Percentiles rank a stretch among this genome's conserved stretches.
These are phyloP conservation scores for Cyberlindnera euphorbiae DNA, from an alignment of 805 yeast species.

Conservation along the genomic window DNA sequence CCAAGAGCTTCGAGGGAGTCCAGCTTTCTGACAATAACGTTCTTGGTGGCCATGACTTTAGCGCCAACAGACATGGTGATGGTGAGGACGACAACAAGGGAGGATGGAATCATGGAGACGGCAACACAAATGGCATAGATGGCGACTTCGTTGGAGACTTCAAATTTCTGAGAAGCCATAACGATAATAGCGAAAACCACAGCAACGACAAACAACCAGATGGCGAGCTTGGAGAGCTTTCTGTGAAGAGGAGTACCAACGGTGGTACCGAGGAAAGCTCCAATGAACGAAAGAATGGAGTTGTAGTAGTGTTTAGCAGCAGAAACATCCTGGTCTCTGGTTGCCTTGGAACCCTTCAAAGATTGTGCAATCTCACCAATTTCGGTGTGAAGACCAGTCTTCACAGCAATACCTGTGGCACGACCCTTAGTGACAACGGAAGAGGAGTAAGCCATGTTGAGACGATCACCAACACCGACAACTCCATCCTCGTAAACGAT, in stretches of 20 bases:
- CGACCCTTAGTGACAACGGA: conserved; percentile 71
- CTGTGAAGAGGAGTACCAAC: conserved; percentile 82
- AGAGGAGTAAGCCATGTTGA: conserved; percentile 68
- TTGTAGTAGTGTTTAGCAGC: conserved; percentile 30
- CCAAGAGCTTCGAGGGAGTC: conserved; percentile 79
- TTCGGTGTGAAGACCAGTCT: conserved; percentile 69
- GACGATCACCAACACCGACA: conserved; percentile 67
- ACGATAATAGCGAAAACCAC: conserved; percentile 83
- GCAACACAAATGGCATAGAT: conserved; percentile 83
- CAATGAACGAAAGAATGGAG: conserved; percentile 50
- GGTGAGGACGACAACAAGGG: conserved; percentile 75
- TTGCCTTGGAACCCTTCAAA: conserved; percentile 40
- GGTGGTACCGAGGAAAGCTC: conserved; percentile 68
- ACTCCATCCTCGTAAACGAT: conserved; percentile 33
- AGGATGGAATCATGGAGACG: conserved; percentile 77
- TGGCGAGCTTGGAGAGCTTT: conserved; percentile 71
- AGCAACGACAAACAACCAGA: conserved; percentile 65
- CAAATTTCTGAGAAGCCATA: conserved; percentile 76
- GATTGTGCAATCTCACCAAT: conserved; percentile 71
- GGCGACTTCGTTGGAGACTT: conserved; percentile 76
- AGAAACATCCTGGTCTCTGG: conserved; percentile 37
- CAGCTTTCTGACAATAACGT: conserved; percentile 71
- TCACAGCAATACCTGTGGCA: conserved; percentile 61
- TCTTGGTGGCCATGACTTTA: conserved; percentile 57
- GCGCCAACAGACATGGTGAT: conserved; percentile 85